These are phyloP conservation scores for Xylaria scruposa DNA, from an alignment of 495 filamentous ascomycete genomes.

Conservation along the genomic window DNA sequence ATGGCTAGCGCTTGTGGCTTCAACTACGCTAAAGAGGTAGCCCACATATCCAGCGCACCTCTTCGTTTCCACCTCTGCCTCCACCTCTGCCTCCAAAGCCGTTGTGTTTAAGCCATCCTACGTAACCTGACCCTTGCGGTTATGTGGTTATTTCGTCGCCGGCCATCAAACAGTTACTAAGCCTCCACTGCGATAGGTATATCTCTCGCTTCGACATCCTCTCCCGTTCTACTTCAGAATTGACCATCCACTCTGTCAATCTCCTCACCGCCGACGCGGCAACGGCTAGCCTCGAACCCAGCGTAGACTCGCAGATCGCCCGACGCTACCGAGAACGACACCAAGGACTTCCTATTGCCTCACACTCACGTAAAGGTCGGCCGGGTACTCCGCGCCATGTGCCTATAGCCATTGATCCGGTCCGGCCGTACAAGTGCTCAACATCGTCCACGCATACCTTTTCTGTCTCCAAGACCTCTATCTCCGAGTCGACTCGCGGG, in stretches of 20 bases:
- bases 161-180: constrained; percentile 6
- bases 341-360: constrained; percentile 6
- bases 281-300: constrained; percentile 3
- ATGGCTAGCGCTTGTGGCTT: constrained; percentile 28
- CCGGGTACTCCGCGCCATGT: constrained; percentile 8
- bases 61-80: constrained; percentile 16
- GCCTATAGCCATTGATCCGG: constrained; percentile 14
- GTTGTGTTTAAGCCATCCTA: not conserved
- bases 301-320: not conserved
- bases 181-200: not conserved
- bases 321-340: constrained; percentile 4
- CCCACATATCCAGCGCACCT: constrained; percentile 14
- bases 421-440: not conserved
- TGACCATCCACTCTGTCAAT: constrained; percentile 21
- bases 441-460: constrained; percentile 1
- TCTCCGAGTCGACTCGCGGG: constrained; percentile 11
- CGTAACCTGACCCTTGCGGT: not conserved
- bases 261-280: constrained; percentile 9
- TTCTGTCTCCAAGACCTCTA: not conserved
- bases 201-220: not conserved
- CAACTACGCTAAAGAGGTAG: constrained; percentile 22
- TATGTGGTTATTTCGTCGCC: not conserved
- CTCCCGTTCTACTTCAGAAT: constrained; percentile 6
- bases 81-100: constrained; percentile 5
- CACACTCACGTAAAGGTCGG: not conserved